These are phyloP conservation scores for Echinochloa phyllopogon DNA, from an alignment of 176 grass and related monocot genomes.

Conservation along the genomic window DNA sequence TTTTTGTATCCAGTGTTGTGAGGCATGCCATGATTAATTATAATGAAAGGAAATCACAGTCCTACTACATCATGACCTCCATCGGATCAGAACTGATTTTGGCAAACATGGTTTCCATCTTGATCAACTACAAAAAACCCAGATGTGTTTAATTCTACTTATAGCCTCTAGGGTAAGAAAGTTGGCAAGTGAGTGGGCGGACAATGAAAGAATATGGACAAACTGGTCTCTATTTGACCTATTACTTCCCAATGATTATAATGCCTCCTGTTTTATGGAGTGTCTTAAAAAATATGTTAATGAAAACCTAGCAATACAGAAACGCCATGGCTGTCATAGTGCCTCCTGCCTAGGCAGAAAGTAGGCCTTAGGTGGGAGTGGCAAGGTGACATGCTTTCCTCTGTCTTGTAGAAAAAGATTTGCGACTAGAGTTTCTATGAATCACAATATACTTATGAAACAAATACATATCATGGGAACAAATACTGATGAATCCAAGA, in stretches of 20 bases:
- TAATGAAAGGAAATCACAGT: neutral
- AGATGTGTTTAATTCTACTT: neutral
- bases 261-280: neutral
- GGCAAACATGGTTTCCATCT: neutral
- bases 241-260: neutral
- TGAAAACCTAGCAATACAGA: neutral
- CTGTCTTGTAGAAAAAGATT: too few species aligned
- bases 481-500: too few species aligned
- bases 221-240: neutral
- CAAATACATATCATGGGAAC: too few species aligned
- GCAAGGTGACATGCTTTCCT: too few species aligned
- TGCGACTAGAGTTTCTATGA: too few species aligned
- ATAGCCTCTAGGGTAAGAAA: neutral
- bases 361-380: neutral
- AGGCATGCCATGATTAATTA: neutral
- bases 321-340: neutral
- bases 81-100: neutral
- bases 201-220: neutral
- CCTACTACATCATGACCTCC: neutral
- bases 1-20: neutral
- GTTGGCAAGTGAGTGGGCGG: neutral
- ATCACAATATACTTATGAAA: too few species aligned
- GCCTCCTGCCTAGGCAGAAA: neutral
- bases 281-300: neutral
- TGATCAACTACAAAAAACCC: neutral